phyloP scores from a whole-genome alignment of 1,139 yeast genomes.

The Kodamaea suecica region DNA sequence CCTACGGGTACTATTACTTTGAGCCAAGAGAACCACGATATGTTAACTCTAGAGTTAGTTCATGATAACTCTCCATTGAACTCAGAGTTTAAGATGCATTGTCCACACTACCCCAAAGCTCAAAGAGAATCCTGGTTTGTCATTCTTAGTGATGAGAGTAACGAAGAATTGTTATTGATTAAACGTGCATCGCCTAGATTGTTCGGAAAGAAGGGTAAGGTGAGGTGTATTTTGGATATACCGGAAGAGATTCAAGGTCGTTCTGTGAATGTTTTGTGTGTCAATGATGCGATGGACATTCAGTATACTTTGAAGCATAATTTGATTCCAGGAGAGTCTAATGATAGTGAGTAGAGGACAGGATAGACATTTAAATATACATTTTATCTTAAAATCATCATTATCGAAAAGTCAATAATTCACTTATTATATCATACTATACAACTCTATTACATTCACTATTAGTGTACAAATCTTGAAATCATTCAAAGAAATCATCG shows the following conservation, averaged over 20 bases:
- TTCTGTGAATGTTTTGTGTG: conserved; percentile 42
- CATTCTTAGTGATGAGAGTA: conserved; percentile 49
- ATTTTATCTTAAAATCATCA: too few relatives aligned
- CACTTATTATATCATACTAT: too few relatives aligned
- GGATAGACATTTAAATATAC: too few relatives aligned
- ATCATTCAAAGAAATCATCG: conserved; percentile 45
- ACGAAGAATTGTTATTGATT: conserved; percentile 52
- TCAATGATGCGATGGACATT: conserved; percentile 69
- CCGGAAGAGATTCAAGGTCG: conserved; percentile 49
- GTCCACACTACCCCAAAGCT: conserved; percentile 82
- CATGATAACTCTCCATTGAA: conserved; percentile 57
- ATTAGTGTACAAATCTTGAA: conserved; percentile 1
- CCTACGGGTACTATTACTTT: conserved; percentile 45
- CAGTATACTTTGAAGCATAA: conserved; percentile 23
- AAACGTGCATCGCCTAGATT: conserved; percentile 66
- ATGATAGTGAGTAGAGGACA: background rate
- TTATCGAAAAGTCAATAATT: too few relatives aligned
- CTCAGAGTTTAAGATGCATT: conserved; percentile 60
- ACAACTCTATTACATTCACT: background rate
- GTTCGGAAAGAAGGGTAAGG: conserved; percentile 41
- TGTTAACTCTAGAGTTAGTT: conserved; percentile 43
- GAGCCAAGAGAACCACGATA: conserved; percentile 29
- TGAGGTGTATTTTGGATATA: conserved; percentile 44
- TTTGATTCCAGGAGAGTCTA: background rate
- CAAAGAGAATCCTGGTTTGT: conserved; percentile 96